A percentile compares a stretch with the other conserved stretches of the same genome.
These are phyloP conservation scores for Picea sitchensis DNA, from an alignment of 75 land plant species.

Conservation along the genomic window DNA sequence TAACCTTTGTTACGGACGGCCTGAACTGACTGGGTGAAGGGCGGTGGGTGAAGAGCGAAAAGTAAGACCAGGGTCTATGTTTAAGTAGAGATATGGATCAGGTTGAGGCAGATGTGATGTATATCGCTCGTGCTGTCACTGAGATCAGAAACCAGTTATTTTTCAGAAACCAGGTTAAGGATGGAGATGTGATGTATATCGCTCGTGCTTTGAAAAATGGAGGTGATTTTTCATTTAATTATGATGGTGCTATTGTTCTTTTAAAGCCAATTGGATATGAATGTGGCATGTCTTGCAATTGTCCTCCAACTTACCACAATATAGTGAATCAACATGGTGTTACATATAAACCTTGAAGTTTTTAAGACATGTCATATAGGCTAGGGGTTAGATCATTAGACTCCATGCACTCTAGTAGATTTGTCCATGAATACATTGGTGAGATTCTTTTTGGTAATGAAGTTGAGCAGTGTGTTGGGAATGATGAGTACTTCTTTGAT, in stretches of 20 bases:
- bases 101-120: too few relatives aligned
- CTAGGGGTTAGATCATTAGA: slow-evolving; percentile 26
- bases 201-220: slow-evolving; percentile 18
- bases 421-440: slow-evolving; percentile 21
- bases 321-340: slow-evolving; percentile 18
- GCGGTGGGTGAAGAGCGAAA: too few relatives aligned
- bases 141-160: too few relatives aligned
- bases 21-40: too few relatives aligned
- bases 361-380: slow-evolving; percentile 24
- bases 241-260: slow-evolving; percentile 7
- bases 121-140: too few relatives aligned
- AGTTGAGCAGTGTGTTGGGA: slow-evolving; percentile 9
- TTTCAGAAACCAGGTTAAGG: too few relatives aligned
- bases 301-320: slow-evolving; percentile 10
- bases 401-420: slow-evolving; percentile 10
- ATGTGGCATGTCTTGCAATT: slow-evolving; percentile 14
- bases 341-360: slow-evolving; percentile 10
- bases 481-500: slow-evolving; percentile 23
- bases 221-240: slow-evolving; percentile 18
- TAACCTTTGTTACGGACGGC: too few relatives aligned
- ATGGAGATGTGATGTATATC: too few relatives aligned
- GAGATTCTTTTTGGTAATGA: slow-evolving; percentile 23
- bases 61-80: too few relatives aligned
- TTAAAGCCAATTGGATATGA: slow-evolving; percentile 18
- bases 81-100: too few relatives aligned